Percentiles rank a stretch among this genome's conserved stretches.
Conservation (phyloP, 2,329 filamentous ascomycete genomes). For the Hortaea werneckii region DNA sequence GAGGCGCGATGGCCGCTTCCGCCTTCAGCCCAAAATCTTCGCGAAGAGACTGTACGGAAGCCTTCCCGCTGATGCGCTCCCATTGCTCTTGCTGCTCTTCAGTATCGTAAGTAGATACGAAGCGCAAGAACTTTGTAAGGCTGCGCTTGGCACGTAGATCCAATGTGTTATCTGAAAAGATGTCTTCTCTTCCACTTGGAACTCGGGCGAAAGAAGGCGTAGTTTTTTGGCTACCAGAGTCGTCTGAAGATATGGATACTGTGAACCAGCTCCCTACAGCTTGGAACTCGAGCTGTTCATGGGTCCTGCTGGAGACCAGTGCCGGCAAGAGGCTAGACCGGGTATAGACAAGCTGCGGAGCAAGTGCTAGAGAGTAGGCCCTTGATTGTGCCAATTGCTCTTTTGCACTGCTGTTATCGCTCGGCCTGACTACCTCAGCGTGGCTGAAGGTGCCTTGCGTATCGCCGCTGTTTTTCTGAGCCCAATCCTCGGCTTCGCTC, state of each 20-base stretch:
- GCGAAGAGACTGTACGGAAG: conserved; percentile 50
- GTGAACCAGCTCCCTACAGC: conserved; percentile 92
- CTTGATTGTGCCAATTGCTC: conserved; percentile 50
- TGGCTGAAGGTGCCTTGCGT: conserved; percentile 16
- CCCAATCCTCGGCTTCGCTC: conserved; percentile 71
- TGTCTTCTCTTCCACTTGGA: conserved; percentile 81
- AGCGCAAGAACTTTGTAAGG: conserved; percentile 89
- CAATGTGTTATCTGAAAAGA: conserved; percentile 70
- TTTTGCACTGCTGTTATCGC: conserved; percentile 11
- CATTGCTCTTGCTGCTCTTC: conserved; percentile 54
- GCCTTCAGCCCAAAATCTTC: conserved; percentile 47
- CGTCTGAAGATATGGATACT: conserved; percentile 32
- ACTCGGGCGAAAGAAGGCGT: conserved; percentile 43
- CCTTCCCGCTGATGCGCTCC: conserved; percentile 45
- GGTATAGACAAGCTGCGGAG: conserved; percentile 78
- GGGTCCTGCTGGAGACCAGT: conserved; percentile 81
- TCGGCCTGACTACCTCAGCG: conserved; percentile 19
- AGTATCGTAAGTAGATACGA: conserved; percentile 64
- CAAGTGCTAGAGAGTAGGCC: conserved; percentile 72
- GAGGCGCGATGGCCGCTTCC: conserved; percentile 51
- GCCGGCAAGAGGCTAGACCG: conserved; percentile 66
- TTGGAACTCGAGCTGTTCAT: conserved; percentile 83
- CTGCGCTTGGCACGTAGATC: conserved; percentile 71
- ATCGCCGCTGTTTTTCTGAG: conserved; percentile 27
- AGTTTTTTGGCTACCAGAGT: background rate